Conservation (phyloP, 805 yeast species). For the Schwanniomyces yamadae region DNA sequence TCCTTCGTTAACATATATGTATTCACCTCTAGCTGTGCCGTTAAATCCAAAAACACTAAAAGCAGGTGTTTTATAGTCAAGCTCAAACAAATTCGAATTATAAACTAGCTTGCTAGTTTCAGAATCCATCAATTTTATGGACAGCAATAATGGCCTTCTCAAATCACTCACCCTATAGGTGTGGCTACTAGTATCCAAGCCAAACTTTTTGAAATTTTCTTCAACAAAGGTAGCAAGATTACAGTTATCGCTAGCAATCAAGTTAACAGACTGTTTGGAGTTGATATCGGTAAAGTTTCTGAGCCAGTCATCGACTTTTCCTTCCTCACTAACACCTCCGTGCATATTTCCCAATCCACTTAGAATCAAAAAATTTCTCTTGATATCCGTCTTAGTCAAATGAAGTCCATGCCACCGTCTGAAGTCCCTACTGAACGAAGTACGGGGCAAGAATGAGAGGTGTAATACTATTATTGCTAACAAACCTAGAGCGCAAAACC, state of each 20-base stretch:
- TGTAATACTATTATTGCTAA: conserved; percentile 55
- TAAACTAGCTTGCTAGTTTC: conserved; percentile 21
- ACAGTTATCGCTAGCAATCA: conserved; percentile 25
- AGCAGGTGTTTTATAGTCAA: conserved; percentile 28
- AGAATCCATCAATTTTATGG: conserved; percentile 22
- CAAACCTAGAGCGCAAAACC: conserved; percentile 49
- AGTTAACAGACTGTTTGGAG: conserved; percentile 16
- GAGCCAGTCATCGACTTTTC: conserved; percentile 27
- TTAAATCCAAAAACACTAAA: conserved; percentile 25
- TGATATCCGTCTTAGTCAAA: conserved; percentile 66
- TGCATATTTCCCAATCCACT: conserved; percentile 25
- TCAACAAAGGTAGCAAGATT: conserved; percentile 26
- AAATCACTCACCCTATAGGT: conserved; percentile 14
- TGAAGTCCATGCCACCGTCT: conserved; percentile 68
- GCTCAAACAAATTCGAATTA: conserved; percentile 24
- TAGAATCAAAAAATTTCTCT: conserved; percentile 52
- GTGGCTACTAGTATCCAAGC: conserved; percentile 20
- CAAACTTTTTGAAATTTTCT: conserved; percentile 25
- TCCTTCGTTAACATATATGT: conserved; percentile 33
- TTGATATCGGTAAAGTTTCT: conserved; percentile 26
- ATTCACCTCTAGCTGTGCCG: conserved; percentile 24
- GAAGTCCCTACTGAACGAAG: conserved; percentile 79
- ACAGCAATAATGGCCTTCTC: conserved; percentile 25
- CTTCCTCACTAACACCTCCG: conserved; percentile 19
- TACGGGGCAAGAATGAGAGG: conserved; percentile 75